Conservation (phyloP, 2,329 filamentous ascomycete species). For the Paracamarosporium sp. region DNA sequence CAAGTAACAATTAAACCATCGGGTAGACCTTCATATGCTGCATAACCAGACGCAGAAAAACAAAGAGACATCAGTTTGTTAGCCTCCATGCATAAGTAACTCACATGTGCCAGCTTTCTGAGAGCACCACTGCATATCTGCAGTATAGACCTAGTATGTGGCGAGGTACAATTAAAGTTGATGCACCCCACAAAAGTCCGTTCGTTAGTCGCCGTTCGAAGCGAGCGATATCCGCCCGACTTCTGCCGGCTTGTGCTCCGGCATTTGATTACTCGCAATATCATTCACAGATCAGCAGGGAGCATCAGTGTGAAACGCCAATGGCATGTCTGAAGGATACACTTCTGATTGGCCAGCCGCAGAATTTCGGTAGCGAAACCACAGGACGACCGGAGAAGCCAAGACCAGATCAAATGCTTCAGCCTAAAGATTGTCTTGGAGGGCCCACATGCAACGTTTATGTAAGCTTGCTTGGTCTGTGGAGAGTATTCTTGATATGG, state of each 20-base stretch:
- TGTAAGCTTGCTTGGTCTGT: constrained; percentile 3
- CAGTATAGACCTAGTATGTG: background rate
- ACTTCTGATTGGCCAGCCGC: background rate
- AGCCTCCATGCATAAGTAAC: too few species aligned
- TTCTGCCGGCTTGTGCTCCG: constrained; percentile 3
- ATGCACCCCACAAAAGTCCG: constrained; percentile 8
- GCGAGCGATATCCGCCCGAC: background rate
- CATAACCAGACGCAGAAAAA: too few species aligned
- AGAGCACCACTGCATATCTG: background rate
- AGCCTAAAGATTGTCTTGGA: constrained; percentile 5
- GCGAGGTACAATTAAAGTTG: background rate
- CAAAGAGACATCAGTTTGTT: too few species aligned
- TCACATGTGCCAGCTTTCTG: too few species aligned
- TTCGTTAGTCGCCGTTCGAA: background rate
- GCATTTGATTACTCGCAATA: background rate
- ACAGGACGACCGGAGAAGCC: constrained; percentile 1
- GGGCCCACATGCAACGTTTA: background rate
- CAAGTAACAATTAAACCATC: too few species aligned
- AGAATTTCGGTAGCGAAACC: background rate
- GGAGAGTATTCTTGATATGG: background rate
- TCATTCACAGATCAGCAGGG: background rate
- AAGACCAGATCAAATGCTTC: background rate
- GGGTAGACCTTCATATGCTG: too few species aligned
- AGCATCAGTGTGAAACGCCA: too few species aligned
- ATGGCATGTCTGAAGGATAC: too few species aligned